phyloP scores from a whole-genome alignment of 2,329 filamentous ascomycete genomes.

The Neonectria sp. region DNA sequence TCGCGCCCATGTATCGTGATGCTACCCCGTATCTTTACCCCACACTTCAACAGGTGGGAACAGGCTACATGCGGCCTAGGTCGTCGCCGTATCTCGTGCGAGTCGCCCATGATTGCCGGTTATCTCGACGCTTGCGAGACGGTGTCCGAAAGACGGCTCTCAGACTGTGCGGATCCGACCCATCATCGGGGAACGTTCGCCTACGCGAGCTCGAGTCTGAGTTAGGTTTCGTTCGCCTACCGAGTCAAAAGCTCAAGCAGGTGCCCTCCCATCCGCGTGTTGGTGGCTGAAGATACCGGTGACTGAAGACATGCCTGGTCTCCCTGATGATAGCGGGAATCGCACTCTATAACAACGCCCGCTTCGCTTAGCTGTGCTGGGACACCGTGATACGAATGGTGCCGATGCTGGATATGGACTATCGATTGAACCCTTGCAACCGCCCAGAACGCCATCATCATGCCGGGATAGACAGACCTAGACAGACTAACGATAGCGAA shows the following conservation, averaged over 20 bases:
- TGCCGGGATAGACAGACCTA: not conserved
- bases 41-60: constrained; percentile 13
- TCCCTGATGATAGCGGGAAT: not conserved
- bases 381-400: not conserved
- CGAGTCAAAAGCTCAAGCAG: not conserved
- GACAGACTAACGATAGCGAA: constrained; percentile 22
- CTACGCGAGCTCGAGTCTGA: not conserved
- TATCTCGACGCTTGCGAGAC: constrained; percentile 22
- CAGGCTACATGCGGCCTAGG: constrained; percentile 25
- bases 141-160: constrained; percentile 8
- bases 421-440: constrained; percentile 7
- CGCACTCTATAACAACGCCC: not conserved
- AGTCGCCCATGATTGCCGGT: not conserved
- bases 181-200: not conserved
- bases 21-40: constrained; percentile 31
- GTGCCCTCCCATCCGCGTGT: not conserved
- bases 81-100: constrained; percentile 15
- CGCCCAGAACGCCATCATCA: not conserved
- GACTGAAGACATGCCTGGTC: not conserved
- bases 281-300: too few species aligned
- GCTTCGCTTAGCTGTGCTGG: not conserved
- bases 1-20: constrained; percentile 9
- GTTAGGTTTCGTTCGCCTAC: not conserved
- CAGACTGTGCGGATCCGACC: constrained; percentile 23
- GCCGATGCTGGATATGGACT: constrained; percentile 25